Base-by-base conservation (phyloP, 352 stramenopile genomes). In the Elongisporangium undulatum region DNA sequence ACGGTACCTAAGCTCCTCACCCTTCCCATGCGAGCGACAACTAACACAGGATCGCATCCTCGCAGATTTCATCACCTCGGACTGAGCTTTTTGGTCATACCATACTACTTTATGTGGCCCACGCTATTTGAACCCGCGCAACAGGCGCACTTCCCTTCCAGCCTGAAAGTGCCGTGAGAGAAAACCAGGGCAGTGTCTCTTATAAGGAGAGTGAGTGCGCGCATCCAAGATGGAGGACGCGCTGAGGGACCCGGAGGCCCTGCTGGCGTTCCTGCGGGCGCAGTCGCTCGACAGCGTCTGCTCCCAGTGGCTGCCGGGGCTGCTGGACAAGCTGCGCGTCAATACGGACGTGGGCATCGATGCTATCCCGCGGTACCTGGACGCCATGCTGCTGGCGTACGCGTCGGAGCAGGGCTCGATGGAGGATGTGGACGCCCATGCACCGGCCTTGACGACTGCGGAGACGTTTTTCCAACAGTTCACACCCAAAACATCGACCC, bases 391-490 rank as follows among this genome's bases (percentile, higher is more conserved):
- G 61, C 58, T 82, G 57, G 72, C 76, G 4, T 66, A 72, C 41
- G 60, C 71, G 34, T 23, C 67, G 54, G 2, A 41, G 48, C 57
- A 58, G 53, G 58, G 61, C 22, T 10, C 29, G 16, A 61, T 20
- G 6, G 49, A 59, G 0, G 29, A 67, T 38, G 54, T 62, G 49
- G 52, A 61, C 38, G 49, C 54, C 51, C 34, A 53, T 55, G n/a
- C 71, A 21, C 59, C 56, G 4, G 53, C 55, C 1, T 64, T 85
- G 20, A 68, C 76, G 17, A 76, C 66, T 29, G 78, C 82, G 34
- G 75, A 45, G 34, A 45, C 76, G 15, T 92, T 81, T 61, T 82
- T 92, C 16, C 66, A 77, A 63, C 67, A 69, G 7, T 89, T 88
- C 52, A 79, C 78, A 60, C 74, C 82, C 49, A 74, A 76, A 49